phyloP scores from a whole-genome alignment of 2,329 filamentous ascomycete species.

The Chaetomium globosum region DNA sequence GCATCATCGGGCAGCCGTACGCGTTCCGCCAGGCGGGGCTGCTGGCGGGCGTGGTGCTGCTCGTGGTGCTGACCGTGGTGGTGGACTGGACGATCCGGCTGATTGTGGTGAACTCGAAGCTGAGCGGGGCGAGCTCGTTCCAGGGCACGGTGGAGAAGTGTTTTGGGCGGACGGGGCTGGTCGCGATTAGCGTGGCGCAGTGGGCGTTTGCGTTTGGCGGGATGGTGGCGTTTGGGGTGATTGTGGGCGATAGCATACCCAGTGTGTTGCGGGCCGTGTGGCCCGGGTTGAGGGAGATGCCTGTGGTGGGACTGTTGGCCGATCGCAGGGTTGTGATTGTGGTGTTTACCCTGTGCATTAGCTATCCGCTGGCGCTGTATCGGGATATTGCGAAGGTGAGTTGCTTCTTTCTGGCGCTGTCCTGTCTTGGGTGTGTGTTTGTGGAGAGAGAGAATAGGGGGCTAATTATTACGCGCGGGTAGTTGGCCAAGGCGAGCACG shows the following conservation, averaged over 20 bases:
- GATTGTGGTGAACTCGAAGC: slow-evolving; percentile 96
- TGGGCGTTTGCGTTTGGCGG: slow-evolving; percentile 99
- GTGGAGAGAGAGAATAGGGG: not conserved
- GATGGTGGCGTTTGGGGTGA: slow-evolving; percentile 98
- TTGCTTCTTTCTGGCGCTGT: not conserved
- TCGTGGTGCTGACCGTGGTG: slow-evolving; percentile 76
- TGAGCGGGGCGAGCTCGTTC: slow-evolving; percentile 90
- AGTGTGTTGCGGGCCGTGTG: slow-evolving; percentile 83
- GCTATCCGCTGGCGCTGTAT: slow-evolving; percentile 89
- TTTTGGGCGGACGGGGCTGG: slow-evolving; percentile 82
- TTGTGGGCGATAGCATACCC: slow-evolving; percentile 94
- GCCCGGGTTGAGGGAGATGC: slow-evolving; percentile 70
- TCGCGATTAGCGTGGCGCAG: slow-evolving; percentile 87
- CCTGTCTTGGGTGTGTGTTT: not conserved
- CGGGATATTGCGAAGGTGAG: slow-evolving; percentile 92
- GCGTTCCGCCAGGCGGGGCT: slow-evolving; percentile 93
- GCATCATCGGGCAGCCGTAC: slow-evolving; percentile 85
- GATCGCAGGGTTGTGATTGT: slow-evolving; percentile 83
- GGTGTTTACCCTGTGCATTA: slow-evolving; percentile 82
- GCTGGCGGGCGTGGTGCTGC: slow-evolving; percentile 73
- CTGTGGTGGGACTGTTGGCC: slow-evolving; percentile 79
- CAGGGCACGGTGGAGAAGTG: slow-evolving; percentile 95
- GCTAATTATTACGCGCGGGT: slow-evolving; percentile 30
- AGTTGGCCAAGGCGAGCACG: slow-evolving; percentile 95
- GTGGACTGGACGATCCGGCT: slow-evolving; percentile 98